Conservation (phyloP, 306 rosid species). For the Dicorynia guianensis region DNA sequence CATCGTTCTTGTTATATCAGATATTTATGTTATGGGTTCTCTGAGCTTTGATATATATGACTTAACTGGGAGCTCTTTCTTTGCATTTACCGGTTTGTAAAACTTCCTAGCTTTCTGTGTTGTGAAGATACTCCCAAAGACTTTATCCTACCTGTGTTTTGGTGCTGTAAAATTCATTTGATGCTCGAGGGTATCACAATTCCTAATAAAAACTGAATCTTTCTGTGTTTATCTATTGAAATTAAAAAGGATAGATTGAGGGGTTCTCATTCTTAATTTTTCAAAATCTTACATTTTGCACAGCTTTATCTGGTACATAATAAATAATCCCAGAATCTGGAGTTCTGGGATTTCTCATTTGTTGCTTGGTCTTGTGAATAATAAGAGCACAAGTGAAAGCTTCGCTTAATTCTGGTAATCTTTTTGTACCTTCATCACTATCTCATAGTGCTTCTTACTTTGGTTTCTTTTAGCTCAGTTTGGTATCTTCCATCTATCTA, state of each 20-base stretch:
- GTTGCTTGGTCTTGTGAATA: neutral
- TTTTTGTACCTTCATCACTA: neutral
- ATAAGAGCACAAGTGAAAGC: neutral
- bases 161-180: neutral
- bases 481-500: neutral
- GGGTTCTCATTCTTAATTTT: constrained; percentile 10
- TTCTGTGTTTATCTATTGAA: neutral
- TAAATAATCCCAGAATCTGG: neutral
- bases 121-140: neutral
- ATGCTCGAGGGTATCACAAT: neutral
- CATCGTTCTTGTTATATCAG: too few species aligned
- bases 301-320: too few species aligned
- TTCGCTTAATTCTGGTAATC: constrained; percentile 20
- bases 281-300: neutral
- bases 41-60: neutral
- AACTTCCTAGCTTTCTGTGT: neutral
- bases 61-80: neutral
- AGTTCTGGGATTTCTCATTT: neutral
- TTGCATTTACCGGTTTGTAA: neutral
- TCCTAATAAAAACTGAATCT: neutral
- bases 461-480: too few species aligned
- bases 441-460: neutral
- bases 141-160: neutral
- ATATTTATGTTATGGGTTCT: neutral
- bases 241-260: neutral